phyloP scores from a whole-genome alignment of 2,329 filamentous ascomycete species.

The Colletotrichum eremochloae region DNA sequence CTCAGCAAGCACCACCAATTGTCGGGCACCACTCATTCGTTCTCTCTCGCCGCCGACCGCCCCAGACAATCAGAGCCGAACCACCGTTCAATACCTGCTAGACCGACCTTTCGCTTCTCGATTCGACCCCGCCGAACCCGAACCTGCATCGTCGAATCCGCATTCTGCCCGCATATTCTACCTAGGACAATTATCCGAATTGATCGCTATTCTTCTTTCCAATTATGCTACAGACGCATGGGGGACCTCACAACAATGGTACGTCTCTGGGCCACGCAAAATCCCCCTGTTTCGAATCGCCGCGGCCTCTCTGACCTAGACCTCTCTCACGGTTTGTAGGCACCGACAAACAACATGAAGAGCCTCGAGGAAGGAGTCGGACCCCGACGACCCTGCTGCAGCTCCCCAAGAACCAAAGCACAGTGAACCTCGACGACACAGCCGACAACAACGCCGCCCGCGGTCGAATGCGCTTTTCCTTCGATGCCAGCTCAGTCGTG shows the following conservation, averaged over 20 bases:
- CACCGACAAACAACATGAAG: slow-evolving; percentile 55
- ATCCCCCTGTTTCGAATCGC: slow-evolving; percentile 10
- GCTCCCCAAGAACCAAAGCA: slow-evolving; percentile 75
- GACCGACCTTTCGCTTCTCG: slow-evolving; percentile 29
- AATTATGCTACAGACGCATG: slow-evolving; percentile 61
- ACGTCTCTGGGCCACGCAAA: slow-evolving; percentile 42
- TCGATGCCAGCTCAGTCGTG: slow-evolving; percentile 75
- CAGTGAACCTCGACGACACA: slow-evolving; percentile 69
- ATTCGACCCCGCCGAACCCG: slow-evolving; percentile 42
- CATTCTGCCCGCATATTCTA: slow-evolving; percentile 33
- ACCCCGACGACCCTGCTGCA: slow-evolving; percentile 60
- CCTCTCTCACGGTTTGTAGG: slow-evolving; percentile 51
- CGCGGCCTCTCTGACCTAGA: slow-evolving; percentile 25
- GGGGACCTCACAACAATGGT: slow-evolving; percentile 58
- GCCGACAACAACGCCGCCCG: slow-evolving; percentile 65
- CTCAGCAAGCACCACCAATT: slow-evolving; percentile 17
- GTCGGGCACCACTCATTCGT: slow-evolving; percentile 27
- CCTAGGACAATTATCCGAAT: slow-evolving; percentile 26
- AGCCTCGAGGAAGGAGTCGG: slow-evolving; percentile 60
- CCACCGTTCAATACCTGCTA: slow-evolving; percentile 23
- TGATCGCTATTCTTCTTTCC: slow-evolving; percentile 41
- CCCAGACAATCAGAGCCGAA: slow-evolving; percentile 23
- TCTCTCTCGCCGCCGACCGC: slow-evolving; percentile 5
- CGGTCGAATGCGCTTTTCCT: slow-evolving; percentile 78
- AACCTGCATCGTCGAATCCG: slow-evolving; percentile 41